Percentiles rank a stretch among this genome's conserved stretches.
Conservation (phyloP, 176 grass and related monocot species). For the Oryza rufipogon region DNA sequence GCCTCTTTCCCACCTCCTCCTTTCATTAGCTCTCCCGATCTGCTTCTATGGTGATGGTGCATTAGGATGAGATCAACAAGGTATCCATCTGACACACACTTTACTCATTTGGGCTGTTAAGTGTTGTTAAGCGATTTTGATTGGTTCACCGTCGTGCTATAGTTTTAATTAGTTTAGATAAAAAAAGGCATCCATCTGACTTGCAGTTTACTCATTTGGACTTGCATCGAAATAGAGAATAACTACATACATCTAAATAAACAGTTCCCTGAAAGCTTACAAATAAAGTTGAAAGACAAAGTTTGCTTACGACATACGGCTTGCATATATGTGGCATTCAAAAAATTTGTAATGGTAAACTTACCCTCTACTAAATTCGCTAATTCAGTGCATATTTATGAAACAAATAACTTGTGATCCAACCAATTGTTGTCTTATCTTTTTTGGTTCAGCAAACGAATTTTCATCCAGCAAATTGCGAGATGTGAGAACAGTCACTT, state of each 20-base stretch:
- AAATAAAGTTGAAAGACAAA: neutral
- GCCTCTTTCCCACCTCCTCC: no score
- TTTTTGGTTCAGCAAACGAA: conserved; percentile 16
- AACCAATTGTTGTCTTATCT: neutral
- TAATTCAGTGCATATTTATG: neutral
- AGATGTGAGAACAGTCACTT: neutral
- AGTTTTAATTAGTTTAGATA: no score
- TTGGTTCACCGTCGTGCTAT: no score
- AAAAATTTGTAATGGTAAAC: neutral
- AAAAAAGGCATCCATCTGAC: no score
- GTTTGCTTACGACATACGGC: no score
- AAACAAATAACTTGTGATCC: neutral
- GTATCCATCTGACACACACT: no score
- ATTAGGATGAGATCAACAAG: no score
- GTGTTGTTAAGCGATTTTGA: no score
- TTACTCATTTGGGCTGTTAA: no score
- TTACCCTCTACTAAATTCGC: neutral
- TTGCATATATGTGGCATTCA: neutral
- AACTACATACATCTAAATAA: neutral
- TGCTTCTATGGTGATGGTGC: no score
- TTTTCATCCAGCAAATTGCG: neutral
- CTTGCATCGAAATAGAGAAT: neutral
- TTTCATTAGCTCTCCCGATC: no score
- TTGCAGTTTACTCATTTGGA: no score
- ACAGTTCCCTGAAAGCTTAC: neutral